Evolutionary conservation across 148 eudicot species (phyloP).

Genomic region (Simmondsia chinensis): DNA sequence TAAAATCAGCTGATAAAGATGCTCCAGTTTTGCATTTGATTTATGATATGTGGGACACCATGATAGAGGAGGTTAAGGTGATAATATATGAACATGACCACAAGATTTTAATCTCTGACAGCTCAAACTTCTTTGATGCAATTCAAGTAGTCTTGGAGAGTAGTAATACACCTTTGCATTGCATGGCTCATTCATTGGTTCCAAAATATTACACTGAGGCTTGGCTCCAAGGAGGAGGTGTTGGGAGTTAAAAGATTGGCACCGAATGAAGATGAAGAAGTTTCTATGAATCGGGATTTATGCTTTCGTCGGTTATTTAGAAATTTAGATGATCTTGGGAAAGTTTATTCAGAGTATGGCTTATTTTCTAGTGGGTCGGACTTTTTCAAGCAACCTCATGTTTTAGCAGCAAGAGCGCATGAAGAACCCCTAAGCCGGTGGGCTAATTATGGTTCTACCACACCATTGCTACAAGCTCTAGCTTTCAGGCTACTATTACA

Average conservation of each 20-base stretch:
- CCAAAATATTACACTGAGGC: slow-evolving; percentile 3
- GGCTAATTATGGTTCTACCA: slow-evolving; percentile 7
- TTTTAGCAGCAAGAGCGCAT: not conserved
- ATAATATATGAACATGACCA: slow-evolving; percentile 1
- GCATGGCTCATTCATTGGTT: slow-evolving; percentile 11
- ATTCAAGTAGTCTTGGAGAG: slow-evolving; percentile 6
- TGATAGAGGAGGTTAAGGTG: not conserved
- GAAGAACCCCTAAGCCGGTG: no score
- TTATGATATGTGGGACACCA: slow-evolving; percentile 2
- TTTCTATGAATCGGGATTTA: slow-evolving; percentile 4
- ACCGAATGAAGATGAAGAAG: slow-evolving; percentile 8
- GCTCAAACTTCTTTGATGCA: slow-evolving; percentile 3
- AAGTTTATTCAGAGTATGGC: slow-evolving; percentile 8
- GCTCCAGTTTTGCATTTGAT: not conserved
- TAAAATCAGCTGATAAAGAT: not conserved
- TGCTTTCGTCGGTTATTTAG: slow-evolving; percentile 2
- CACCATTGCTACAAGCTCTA: not conserved
- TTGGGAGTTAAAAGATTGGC: not conserved
- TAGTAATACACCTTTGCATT: slow-evolving; percentile 12
- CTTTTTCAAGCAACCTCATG: slow-evolving; percentile 9
- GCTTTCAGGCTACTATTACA: slow-evolving; percentile 4
- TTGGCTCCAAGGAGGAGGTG: slow-evolving; percentile 6
- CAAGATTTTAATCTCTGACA: not conserved
- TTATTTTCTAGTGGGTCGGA: slow-evolving; percentile 1
- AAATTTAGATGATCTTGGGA: not conserved